phyloP scores from a whole-genome alignment of 257 asterid species.

The Echites panduratus region DNA sequence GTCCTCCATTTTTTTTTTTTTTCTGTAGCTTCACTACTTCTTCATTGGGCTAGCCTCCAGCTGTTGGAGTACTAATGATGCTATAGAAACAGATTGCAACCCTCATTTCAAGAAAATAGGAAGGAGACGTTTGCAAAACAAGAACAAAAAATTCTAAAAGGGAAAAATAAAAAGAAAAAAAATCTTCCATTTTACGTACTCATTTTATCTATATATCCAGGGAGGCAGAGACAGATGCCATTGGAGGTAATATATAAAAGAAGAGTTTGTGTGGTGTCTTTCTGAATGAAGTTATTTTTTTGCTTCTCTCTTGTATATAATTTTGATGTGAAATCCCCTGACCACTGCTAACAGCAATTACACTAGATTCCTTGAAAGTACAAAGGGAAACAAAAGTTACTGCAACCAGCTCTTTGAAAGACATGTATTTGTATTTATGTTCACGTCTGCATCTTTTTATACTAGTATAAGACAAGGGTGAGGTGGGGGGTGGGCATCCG shows the following conservation, averaged over 20 bases:
- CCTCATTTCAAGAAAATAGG: constrained; percentile 8
- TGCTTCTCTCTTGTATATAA: no score
- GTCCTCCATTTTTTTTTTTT: no score
- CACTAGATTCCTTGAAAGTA: not conserved
- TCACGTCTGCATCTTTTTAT: constrained; percentile 1
- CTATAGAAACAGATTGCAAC: not conserved
- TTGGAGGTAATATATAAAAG: not conserved
- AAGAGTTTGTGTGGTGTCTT: not conserved
- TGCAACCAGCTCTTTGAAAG: constrained; percentile 7
- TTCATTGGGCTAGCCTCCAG: constrained; percentile 20
- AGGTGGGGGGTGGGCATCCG: not conserved
- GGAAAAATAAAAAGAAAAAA: no score
- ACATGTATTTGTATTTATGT: constrained; percentile 1
- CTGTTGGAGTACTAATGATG: not conserved
- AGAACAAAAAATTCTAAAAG: not conserved
- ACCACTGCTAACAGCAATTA: constrained; percentile 2
- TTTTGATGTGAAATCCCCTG: not conserved
- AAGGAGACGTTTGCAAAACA: not conserved
- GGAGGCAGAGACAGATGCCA: not conserved
- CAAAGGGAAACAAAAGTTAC: not conserved
- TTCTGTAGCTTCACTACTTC: not conserved
- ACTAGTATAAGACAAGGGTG: not conserved
- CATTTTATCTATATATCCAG: no score
- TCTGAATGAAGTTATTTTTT: not conserved
- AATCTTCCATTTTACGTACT: no score